phyloP scores from a whole-genome alignment of 306 rosid genomes.

The Luffa aegyptiaca region DNA sequence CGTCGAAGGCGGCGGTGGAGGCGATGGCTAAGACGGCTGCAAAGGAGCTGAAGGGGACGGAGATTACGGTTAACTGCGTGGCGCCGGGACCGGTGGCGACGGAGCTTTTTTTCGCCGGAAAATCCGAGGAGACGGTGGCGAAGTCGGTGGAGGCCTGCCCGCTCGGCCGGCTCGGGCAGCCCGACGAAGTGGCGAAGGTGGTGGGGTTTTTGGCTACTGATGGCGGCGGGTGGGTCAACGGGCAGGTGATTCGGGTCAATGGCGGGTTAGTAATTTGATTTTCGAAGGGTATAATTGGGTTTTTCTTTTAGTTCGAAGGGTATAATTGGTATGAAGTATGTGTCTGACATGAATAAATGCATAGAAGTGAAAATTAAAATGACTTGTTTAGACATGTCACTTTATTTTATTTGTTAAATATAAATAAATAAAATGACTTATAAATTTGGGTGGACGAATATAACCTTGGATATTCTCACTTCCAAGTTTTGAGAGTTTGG shows the following conservation, averaged over 20 bases:
- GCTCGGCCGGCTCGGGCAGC: slow-evolving; percentile 25
- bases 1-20: slow-evolving; percentile 61
- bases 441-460: too few relatives aligned
- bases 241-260: slow-evolving; percentile 42
- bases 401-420: too few relatives aligned
- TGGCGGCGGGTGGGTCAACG: slow-evolving; percentile 41
- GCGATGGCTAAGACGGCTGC: slow-evolving; percentile 39
- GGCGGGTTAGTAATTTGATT: slow-evolving; percentile 24
- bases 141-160: slow-evolving; percentile 15
- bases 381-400: too few relatives aligned
- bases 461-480: too few relatives aligned
- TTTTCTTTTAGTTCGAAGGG: neutral
- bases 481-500: too few relatives aligned
- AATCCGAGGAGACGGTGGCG: slow-evolving; percentile 25
- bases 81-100: slow-evolving; percentile 54
- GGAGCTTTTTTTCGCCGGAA: slow-evolving; percentile 32
- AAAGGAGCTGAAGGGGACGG: slow-evolving; percentile 44
- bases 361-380: too few relatives aligned
- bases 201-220: slow-evolving; percentile 45
- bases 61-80: slow-evolving; percentile 43
- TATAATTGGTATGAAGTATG: too few relatives aligned
- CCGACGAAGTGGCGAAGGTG: slow-evolving; percentile 28
- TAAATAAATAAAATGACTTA: too few relatives aligned
- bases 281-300: neutral
- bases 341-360: too few relatives aligned